These are phyloP conservation scores for Pharnaceum exiguum DNA, from an alignment of 148 eudicot species.

Conservation along the genomic window DNA sequence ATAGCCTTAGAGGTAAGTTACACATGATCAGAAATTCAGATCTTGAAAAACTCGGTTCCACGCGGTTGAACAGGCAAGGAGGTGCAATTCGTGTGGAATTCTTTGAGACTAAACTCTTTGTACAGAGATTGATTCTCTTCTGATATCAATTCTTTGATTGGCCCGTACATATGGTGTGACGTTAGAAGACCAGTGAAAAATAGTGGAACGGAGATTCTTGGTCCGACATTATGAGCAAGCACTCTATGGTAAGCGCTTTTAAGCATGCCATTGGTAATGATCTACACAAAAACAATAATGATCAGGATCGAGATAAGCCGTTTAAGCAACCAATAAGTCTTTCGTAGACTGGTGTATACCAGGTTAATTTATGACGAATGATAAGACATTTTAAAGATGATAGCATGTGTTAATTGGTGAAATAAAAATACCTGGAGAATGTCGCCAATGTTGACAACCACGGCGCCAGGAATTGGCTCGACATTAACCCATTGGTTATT, in stretches of 20 bases:
- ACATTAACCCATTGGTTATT: slow-evolving; percentile 34
- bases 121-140: slow-evolving; percentile 31
- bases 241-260: slow-evolving; percentile 39
- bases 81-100: slow-evolving; percentile 10
- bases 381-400: no score
- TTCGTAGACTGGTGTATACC: no score
- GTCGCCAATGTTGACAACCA: slow-evolving; percentile 40
- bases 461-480: slow-evolving; percentile 25
- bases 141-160: slow-evolving; percentile 36
- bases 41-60: slow-evolving; percentile 15
- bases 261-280: slow-evolving; percentile 26
- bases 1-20: no score
- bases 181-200: slow-evolving; percentile 18
- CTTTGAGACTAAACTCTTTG: slow-evolving; percentile 17
- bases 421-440: slow-evolving; percentile 34
- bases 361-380: no score
- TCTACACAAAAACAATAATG: slow-evolving; percentile 8
- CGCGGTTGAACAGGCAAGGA: slow-evolving; percentile 19
- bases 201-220: slow-evolving; percentile 40
- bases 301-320: background rate
- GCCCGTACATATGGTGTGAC: slow-evolving; percentile 29
- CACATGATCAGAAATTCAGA: no score
- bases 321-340: background rate
- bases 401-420: background rate
- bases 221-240: slow-evolving; percentile 21